A percentile compares a stretch with the other conserved stretches of the same genome.
Conservation (phyloP, 345 rosid species). For the Limnanthes douglasii region DNA sequence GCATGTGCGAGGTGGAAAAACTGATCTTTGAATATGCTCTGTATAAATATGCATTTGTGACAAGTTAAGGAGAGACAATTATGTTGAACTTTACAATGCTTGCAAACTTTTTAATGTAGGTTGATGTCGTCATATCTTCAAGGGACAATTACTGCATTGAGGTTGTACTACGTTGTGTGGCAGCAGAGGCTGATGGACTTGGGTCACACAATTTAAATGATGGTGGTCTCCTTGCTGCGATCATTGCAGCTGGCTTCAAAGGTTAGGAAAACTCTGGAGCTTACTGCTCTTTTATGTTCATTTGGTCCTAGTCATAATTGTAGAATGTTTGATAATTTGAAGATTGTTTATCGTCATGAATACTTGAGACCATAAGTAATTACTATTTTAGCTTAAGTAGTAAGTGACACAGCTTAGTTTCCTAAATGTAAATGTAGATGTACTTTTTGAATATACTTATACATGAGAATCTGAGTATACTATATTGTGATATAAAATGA, state of each 20-base stretch:
- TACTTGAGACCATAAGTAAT: too few species aligned
- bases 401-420: too few species aligned
- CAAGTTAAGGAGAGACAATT: background rate
- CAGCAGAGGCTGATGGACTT: constrained; percentile 80
- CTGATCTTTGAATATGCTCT: too few species aligned
- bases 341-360: too few species aligned
- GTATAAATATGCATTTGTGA: too few species aligned
- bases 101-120: constrained; percentile 27
- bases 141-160: constrained; percentile 70
- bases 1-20: background rate
- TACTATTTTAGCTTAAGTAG: too few species aligned
- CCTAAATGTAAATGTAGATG: too few species aligned
- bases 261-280: constrained; percentile 25
- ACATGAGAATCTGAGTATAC: too few species aligned
- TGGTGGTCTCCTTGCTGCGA: constrained; percentile 74
- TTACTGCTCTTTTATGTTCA: constrained; percentile 7
- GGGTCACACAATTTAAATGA: constrained; percentile 44
- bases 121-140: constrained; percentile 59
- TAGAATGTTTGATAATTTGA: too few species aligned
- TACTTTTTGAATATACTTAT: too few species aligned
- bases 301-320: constrained; percentile 4
- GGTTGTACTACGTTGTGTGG: constrained; percentile 80
- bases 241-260: constrained; percentile 89
- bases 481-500: background rate
- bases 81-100: constrained; percentile 4